Percentiles rank a stretch among this genome's conserved stretches.
Conservation (phyloP, 257 asterid species). For the Solanum dulcamara region DNA sequence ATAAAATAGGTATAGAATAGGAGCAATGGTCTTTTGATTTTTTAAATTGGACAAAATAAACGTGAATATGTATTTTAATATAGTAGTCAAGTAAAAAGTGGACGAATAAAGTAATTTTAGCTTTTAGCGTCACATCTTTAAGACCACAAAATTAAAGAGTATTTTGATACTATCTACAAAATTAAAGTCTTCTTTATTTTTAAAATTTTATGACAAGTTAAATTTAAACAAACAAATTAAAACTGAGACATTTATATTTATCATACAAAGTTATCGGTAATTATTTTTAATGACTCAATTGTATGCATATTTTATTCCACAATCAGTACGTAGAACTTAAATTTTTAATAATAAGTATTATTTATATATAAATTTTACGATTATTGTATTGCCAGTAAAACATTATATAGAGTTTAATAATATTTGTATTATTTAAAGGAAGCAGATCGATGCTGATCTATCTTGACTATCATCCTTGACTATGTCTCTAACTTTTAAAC, state of each 20-base stretch:
- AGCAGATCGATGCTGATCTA: background rate
- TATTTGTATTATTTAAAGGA: background rate
- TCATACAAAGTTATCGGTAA: background rate
- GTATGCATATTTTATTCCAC: background rate
- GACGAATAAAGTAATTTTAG: too few relatives aligned
- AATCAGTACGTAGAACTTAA: background rate
- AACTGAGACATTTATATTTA: too few relatives aligned
- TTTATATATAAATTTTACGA: background rate
- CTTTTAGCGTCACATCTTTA: too few relatives aligned
- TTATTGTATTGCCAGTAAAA: background rate
- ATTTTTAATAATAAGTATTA: background rate
- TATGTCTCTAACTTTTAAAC: background rate
- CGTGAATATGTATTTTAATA: too few relatives aligned
- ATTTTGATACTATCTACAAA: too few relatives aligned
- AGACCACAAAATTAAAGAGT: background rate
- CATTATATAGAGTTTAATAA: background rate
- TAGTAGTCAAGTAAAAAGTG: too few relatives aligned
- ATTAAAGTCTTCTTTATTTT: background rate
- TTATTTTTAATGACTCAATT: background rate
- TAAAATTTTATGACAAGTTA: background rate
- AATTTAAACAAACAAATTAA: background rate
- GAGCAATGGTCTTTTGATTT: too few relatives aligned
- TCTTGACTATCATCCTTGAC: background rate
- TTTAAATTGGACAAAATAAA: too few relatives aligned
- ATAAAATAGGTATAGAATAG: too few relatives aligned